Evolutionary conservation across 2,329 filamentous ascomycete genomes (phyloP).

Genomic region (Aspergillus glaucus): DNA sequence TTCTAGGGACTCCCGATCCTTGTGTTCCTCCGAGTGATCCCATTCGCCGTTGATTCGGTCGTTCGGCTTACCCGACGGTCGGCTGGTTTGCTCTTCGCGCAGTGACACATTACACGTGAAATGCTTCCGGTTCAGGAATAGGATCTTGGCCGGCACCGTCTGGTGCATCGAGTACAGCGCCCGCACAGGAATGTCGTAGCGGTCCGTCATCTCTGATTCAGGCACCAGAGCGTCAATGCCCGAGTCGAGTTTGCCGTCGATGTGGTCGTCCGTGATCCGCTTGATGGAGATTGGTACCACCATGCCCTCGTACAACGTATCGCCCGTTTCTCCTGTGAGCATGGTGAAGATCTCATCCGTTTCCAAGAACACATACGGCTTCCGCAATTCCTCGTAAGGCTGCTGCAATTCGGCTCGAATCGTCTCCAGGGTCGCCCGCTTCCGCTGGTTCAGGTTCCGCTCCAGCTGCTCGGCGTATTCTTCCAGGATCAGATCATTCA

Average conservation of each 20-base stretch:
- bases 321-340: conserved; percentile 86
- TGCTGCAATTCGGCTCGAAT: conserved; percentile 89
- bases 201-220: conserved; percentile 70
- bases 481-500: conserved; percentile 92
- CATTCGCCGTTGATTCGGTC: conserved; percentile 75
- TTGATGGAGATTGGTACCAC: conserved; percentile 84
- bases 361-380: conserved; percentile 64
- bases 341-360: conserved; percentile 87
- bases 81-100: conserved; percentile 70
- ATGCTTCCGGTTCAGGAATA: conserved; percentile 79
- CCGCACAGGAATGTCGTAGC: conserved; percentile 60
- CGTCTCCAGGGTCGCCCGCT: conserved; percentile 90
- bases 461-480: conserved; percentile 96
- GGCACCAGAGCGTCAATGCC: conserved; percentile 87
- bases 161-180: conserved; percentile 73
- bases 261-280: conserved; percentile 83
- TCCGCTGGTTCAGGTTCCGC: conserved; percentile 85
- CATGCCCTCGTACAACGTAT: conserved; percentile 82
- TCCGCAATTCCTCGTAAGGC: conserved; percentile 89
- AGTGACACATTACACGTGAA: conserved; percentile 79
- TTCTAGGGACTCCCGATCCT: conserved; percentile 73
- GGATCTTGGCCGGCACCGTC: conserved; percentile 79
- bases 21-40: conserved; percentile 75
- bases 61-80: conserved; percentile 61
- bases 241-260: conserved; percentile 88